phyloP scores from a whole-genome alignment of 1,139 yeast genomes.

The Saccharomyces hybrid region DNA sequence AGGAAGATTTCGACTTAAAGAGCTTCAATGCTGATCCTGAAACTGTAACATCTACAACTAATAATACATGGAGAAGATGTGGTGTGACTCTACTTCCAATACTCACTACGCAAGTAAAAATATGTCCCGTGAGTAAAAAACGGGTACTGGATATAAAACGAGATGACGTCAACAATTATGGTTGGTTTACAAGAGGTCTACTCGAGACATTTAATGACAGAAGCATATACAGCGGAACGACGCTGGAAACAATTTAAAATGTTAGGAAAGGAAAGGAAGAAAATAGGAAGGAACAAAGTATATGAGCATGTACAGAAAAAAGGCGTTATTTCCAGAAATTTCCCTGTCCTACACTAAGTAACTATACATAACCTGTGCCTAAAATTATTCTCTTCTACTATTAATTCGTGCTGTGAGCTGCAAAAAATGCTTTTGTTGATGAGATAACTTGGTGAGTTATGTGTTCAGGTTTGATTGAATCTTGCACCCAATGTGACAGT shows the following conservation, averaged over 20 bases:
- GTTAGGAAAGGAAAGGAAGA: too few species aligned
- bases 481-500: slow-evolving; percentile 72
- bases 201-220: slow-evolving; percentile 20
- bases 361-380: too few species aligned
- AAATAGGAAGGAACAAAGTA: too few species aligned
- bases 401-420: background rate
- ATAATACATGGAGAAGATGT: slow-evolving; percentile 35
- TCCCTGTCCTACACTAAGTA: too few species aligned
- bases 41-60: slow-evolving; percentile 24
- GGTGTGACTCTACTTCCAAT: slow-evolving; percentile 33
- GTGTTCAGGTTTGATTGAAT: slow-evolving; percentile 33
- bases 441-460: slow-evolving; percentile 15
- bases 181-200: slow-evolving; percentile 31
- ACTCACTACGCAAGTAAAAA: slow-evolving; percentile 29
- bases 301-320: background rate
- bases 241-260: slow-evolving; percentile 3
- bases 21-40: slow-evolving; percentile 13
- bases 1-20: slow-evolving; percentile 28
- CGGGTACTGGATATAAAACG: slow-evolving; percentile 32
- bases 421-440: slow-evolving; percentile 21
- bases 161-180: slow-evolving; percentile 27
- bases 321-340: too few species aligned
- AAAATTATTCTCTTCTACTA: background rate
- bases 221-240: slow-evolving; percentile 29
- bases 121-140: slow-evolving; percentile 33